phyloP scores from a whole-genome alignment of 2,329 filamentous ascomycete genomes.

The Pleomassaria siparia region DNA sequence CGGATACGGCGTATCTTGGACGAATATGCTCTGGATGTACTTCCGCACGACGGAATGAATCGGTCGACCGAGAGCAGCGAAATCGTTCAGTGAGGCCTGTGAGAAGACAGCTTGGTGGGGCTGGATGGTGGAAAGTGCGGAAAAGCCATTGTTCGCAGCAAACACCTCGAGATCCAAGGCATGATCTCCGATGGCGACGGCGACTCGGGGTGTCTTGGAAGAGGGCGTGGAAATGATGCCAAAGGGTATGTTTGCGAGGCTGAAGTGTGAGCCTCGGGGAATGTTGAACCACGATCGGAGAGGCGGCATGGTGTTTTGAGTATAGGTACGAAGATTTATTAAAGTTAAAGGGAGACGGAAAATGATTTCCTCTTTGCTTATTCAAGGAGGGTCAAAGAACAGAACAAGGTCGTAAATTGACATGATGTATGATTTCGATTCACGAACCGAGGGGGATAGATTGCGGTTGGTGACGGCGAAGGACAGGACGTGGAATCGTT shows the following conservation, averaged over 20 bases:
- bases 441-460: constrained; percentile 1
- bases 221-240: constrained; percentile 71
- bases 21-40: constrained; percentile 69
- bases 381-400: constrained; percentile 5
- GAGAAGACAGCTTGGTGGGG: constrained; percentile 64
- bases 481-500: neutral
- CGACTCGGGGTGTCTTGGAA: constrained; percentile 61
- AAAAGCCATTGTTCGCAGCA: constrained; percentile 60
- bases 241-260: constrained; percentile 79
- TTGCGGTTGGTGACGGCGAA: constrained; percentile 30
- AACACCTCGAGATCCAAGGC: constrained; percentile 70
- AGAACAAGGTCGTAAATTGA: neutral
- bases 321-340: constrained; percentile 3
- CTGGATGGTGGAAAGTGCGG: constrained; percentile 58
- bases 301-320: constrained; percentile 41
- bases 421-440: neutral
- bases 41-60: constrained; percentile 69
- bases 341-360: neutral
- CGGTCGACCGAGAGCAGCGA: constrained; percentile 70
- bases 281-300: constrained; percentile 61
- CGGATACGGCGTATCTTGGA: constrained; percentile 60
- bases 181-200: constrained; percentile 71
- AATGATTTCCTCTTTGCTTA: neutral
- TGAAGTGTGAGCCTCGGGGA: constrained; percentile 66
- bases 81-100: constrained; percentile 68